Evolutionary conservation across 306 rosid species (phyloP), one percentile per base, ranked within the genome.

Genomic region (Trifolium pratense): DNA sequence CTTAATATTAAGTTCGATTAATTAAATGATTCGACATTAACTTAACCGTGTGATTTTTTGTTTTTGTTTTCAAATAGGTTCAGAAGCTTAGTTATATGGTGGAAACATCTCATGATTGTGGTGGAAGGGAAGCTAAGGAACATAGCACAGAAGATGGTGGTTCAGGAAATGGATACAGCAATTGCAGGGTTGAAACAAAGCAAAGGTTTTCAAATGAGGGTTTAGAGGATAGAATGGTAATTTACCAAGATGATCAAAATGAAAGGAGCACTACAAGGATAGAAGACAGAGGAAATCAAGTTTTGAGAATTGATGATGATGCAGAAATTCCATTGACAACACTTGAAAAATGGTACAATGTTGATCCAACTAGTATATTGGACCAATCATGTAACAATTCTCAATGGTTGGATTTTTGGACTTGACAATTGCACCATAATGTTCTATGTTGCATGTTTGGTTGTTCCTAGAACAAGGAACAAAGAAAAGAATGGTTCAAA

Each of bases 351-450:
- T 92, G 89, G 97, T 80, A 81, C 57, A 75, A 66, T 69, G 82
- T 77, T 29, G 92, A 87, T 57, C 78, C 85, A 9, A 80, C 82
- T 65, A 82, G 81, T 62, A 53, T 82, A 42, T 76, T 82, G 43
- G 88, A 85, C 83, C 89, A 86, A 11, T 53, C 81, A 20, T 87
- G 86, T 26, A 80, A 80, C 80, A 75, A 82, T 66, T 84, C 87
- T 64, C 88, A 87, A 18, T 88, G 92, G 96, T 25, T 83, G 13
- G 86, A 87, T 78, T 87, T 87, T 86, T 90, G 92, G 92, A 74
- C 82, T 21, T 84, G 85, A 84, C 66, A 72, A 55, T 14, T 12
- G 63, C 8, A 11, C 40, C 82, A 69, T 59, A 69, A 17, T 39
- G 18, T 57, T 62, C 5, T 9, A 55, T 37, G 49, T 31, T 74